Conservation (phyloP, 495 filamentous ascomycete species). For the Penicillium verhagenii region DNA sequence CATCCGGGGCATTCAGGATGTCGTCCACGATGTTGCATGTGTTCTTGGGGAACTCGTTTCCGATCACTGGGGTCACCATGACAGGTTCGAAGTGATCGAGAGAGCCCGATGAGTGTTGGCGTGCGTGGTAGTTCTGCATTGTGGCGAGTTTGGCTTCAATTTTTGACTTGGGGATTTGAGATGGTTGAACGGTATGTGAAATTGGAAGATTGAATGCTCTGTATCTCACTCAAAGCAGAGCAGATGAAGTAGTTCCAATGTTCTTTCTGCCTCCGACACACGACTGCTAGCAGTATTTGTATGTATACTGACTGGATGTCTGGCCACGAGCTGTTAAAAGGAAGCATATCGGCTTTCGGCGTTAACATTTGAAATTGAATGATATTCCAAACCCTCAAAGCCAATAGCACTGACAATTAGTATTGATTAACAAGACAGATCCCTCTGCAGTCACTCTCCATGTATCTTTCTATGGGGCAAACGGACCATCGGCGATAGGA, state of each 20-base stretch:
- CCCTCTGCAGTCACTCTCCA: too few species aligned
- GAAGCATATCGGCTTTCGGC: neutral
- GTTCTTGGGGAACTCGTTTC: slow-evolving; percentile 62
- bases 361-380: neutral
- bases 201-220: neutral
- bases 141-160: neutral
- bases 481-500: neutral
- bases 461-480: too few species aligned
- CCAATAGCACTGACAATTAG: neutral
- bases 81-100: slow-evolving; percentile 59
- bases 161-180: neutral
- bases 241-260: neutral
- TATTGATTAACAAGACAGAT: too few species aligned
- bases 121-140: slow-evolving; percentile 5
- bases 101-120: slow-evolving; percentile 33
- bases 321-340: neutral
- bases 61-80: slow-evolving; percentile 68
- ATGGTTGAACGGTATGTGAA: neutral
- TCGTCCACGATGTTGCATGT: slow-evolving; percentile 57
- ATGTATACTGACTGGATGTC: too few species aligned
- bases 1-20: slow-evolving; percentile 60
- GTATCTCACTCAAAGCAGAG: neutral
- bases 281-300: too few species aligned
- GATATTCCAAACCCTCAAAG: neutral
- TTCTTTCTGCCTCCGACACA: too few species aligned